Percentiles rank a stretch among this genome's conserved stretches.
These are phyloP conservation scores for Kwoniella mangroviensis DNA, from an alignment of 768 basidiomycete species.

Conservation along the genomic window DNA sequence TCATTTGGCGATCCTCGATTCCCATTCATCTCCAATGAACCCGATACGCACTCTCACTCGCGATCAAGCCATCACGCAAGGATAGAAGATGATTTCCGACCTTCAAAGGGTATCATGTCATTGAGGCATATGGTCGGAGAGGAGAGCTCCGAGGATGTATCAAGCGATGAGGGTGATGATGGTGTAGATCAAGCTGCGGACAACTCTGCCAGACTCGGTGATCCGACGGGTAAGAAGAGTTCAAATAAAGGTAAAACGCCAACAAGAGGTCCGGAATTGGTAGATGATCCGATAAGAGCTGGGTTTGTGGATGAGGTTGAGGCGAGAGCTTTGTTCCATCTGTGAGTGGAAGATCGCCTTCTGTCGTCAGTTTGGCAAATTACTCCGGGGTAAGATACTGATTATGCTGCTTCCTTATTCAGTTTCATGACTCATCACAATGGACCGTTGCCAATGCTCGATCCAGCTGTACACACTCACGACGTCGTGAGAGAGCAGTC, in stretches of 20 bases:
- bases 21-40: constrained; percentile 27
- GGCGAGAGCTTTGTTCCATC: constrained; percentile 32
- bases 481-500: constrained; percentile 30
- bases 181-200: background rate
- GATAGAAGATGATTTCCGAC: constrained; percentile 8
- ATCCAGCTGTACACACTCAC: constrained; percentile 30
- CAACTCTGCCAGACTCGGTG: background rate
- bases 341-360: constrained; percentile 24
- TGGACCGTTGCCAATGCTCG: constrained; percentile 22
- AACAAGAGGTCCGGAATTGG: constrained; percentile 21
- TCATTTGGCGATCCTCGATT: constrained; percentile 26
- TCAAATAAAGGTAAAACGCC: constrained; percentile 13
- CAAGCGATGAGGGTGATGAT: constrained; percentile 2
- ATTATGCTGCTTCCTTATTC: background rate
- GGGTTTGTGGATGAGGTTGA: constrained; percentile 33
- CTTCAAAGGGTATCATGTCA: constrained; percentile 21
- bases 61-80: constrained; percentile 3
- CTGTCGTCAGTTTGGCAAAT: background rate
- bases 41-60: constrained; percentile 12
- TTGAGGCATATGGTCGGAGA: constrained; percentile 31
- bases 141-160: constrained; percentile 8
- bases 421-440: constrained; percentile 38
- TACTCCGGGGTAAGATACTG: background rate
- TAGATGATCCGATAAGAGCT: constrained; percentile 34
- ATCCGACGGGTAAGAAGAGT: background rate